phyloP scores from a whole-genome alignment of 345 rosid genomes.

The Salix koriyanagi region DNA sequence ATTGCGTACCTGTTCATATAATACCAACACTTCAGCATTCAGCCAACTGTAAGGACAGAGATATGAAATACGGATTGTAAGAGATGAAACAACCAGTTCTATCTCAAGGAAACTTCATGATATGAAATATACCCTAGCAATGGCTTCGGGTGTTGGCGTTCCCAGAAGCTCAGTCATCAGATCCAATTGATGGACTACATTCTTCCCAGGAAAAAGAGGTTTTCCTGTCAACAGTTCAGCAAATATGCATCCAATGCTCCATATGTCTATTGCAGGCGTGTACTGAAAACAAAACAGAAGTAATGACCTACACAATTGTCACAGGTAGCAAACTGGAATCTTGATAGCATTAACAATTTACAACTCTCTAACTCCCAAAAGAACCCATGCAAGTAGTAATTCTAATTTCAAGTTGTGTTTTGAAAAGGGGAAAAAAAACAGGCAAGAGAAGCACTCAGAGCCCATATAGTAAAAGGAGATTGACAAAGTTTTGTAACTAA shows the following conservation, averaged over 20 bases:
- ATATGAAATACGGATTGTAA: neutral
- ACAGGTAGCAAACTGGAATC: neutral
- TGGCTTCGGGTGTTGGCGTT: constrained; percentile 87
- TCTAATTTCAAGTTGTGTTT: neutral
- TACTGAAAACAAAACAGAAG: constrained; percentile 48
- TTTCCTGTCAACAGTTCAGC: constrained; percentile 92
- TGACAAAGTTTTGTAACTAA: constrained; percentile 21
- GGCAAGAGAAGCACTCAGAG: neutral
- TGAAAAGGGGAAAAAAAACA: neutral
- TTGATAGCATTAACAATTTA: neutral
- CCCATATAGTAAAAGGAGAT: neutral
- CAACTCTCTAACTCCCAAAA: neutral
- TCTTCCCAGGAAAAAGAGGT: constrained; percentile 95
- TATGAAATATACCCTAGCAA: constrained; percentile 66
- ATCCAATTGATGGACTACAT: constrained; percentile 93
- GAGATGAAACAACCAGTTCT: neutral
- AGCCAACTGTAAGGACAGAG: neutral
- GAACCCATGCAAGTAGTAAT: neutral
- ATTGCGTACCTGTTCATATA: constrained; percentile 67
- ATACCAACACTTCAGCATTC: constrained; percentile 19
- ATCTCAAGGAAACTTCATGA: neutral
- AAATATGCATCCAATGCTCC: constrained; percentile 98
- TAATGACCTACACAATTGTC: neutral
- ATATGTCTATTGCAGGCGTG: constrained; percentile 93
- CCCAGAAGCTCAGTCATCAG: constrained; percentile 94